Evolutionary conservation across 768 basidiomycete species (phyloP).

Genomic region (Phylloporus rhodoxanthus): DNA sequence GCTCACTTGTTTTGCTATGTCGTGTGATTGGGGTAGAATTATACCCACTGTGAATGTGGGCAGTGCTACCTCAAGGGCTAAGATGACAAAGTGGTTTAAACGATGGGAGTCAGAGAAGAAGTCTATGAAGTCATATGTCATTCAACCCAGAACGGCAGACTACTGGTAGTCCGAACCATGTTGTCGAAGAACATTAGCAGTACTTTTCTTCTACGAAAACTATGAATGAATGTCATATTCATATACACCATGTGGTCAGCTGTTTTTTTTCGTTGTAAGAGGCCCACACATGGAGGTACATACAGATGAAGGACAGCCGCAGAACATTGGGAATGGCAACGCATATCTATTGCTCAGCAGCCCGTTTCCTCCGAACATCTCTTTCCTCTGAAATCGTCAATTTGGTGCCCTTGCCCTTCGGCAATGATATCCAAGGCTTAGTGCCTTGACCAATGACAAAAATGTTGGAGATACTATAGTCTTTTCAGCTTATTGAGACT

Average conservation of each 20-base stretch:
- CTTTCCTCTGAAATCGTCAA: constrained; percentile 96
- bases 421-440: constrained; percentile 96
- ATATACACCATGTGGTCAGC: constrained; percentile 12
- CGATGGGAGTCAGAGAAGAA: constrained; percentile 84
- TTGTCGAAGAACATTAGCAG: not conserved
- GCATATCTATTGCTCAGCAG: constrained; percentile 55
- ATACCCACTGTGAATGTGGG: constrained; percentile 94
- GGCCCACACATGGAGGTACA: constrained; percentile 20
- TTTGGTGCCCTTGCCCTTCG: constrained; percentile 96
- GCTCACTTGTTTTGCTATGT: constrained; percentile 90
- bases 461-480: constrained; percentile 82
- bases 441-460: constrained; percentile 94
- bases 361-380: constrained; percentile 82
- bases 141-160: constrained; percentile 37
- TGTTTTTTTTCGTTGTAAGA: constrained; percentile 18
- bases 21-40: constrained; percentile 78
- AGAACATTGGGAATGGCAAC: constrained; percentile 5
- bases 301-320: constrained; percentile 5
- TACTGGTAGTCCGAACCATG: constrained; percentile 39
- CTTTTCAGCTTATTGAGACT: not conserved
- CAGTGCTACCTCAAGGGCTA: constrained; percentile 62
- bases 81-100: constrained; percentile 86
- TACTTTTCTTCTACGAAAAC: not conserved
- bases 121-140: constrained; percentile 35
- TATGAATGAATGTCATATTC: not conserved